Evolutionary conservation across 106 monocot genomes (phyloP).

Genomic region (Dioscorea alata): DNA sequence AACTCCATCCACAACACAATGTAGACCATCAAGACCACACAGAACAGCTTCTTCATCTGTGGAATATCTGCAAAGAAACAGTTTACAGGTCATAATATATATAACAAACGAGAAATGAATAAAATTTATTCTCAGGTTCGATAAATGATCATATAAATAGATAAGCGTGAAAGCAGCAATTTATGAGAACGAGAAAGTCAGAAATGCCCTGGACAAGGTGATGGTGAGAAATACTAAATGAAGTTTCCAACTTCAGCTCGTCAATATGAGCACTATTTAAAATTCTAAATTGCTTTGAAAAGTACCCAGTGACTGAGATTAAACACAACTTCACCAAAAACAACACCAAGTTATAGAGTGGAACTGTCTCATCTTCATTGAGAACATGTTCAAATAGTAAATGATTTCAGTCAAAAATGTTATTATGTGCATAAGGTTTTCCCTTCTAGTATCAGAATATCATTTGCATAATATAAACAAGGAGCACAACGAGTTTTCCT

Average conservation of each 20-base stretch:
- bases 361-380: slow-evolving; percentile 63
- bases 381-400: slow-evolving; percentile 35
- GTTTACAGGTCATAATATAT: too few species aligned
- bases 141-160: neutral
- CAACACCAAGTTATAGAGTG: slow-evolving; percentile 73
- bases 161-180: neutral
- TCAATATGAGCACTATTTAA: slow-evolving; percentile 54
- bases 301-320: slow-evolving; percentile 74
- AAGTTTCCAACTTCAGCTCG: slow-evolving; percentile 46
- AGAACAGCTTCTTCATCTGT: slow-evolving; percentile 76
- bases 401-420: slow-evolving; percentile 5
- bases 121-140: neutral
- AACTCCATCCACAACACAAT: slow-evolving; percentile 64
- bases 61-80: slow-evolving; percentile 40
- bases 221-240: slow-evolving; percentile 51
- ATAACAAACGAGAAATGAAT: neutral
- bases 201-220: slow-evolving; percentile 66
- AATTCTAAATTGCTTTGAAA: slow-evolving; percentile 68
- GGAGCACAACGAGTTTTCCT: neutral
- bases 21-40: slow-evolving; percentile 73
- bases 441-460: neutral
- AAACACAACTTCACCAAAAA: slow-evolving; percentile 59
- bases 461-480: neutral
- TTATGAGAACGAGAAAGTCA: slow-evolving; percentile 29
- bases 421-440: neutral